Percentiles rank a stretch among this genome's conserved stretches.
These are phyloP conservation scores for Blastomyces silverae DNA, from an alignment of 2,329 filamentous ascomycete genomes.

Conservation along the genomic window DNA sequence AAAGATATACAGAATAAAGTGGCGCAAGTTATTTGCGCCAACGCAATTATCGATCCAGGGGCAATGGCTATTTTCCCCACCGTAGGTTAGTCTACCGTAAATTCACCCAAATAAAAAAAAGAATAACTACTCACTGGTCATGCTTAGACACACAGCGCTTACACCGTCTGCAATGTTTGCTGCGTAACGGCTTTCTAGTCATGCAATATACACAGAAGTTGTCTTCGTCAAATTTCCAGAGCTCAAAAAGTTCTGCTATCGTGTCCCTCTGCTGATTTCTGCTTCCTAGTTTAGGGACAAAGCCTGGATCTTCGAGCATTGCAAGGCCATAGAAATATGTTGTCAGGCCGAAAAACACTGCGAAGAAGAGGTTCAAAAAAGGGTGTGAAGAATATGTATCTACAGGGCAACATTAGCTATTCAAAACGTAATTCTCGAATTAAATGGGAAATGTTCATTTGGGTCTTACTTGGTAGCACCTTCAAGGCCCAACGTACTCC, in stretches of 20 bases:
- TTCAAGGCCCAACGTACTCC: constrained; percentile 67
- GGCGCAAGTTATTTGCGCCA: constrained; percentile 89
- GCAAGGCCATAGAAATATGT: constrained; percentile 79
- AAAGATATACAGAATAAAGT: constrained; percentile 87
- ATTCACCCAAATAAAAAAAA: constrained; percentile 15
- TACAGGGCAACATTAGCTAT: constrained; percentile 14
- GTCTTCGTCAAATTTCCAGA: constrained; percentile 86
- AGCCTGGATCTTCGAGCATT: constrained; percentile 87
- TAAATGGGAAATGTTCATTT: constrained; percentile 10
- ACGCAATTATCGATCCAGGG: constrained; percentile 98
- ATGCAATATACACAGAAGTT: constrained; percentile 95
- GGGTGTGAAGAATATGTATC: constrained; percentile 59
- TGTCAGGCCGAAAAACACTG: constrained; percentile 56
- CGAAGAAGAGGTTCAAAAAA: constrained; percentile 73
- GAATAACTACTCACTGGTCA: constrained; percentile 66
- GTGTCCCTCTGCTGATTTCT: constrained; percentile 82
- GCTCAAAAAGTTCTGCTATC: constrained; percentile 75
- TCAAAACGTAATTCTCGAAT: neutral
- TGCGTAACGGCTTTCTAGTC: constrained; percentile 84
- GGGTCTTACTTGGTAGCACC: constrained; percentile 60
- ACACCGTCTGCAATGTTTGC: constrained; percentile 92
- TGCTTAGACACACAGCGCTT: constrained; percentile 90
- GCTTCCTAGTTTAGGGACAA: constrained; percentile 81
- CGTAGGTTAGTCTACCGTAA: neutral
- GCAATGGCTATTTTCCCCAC: constrained; percentile 65